Evolutionary conservation across 306 rosid genomes (phyloP), one percentile per base, ranked within the genome.

Genomic region (Lotus japonicus): DNA sequence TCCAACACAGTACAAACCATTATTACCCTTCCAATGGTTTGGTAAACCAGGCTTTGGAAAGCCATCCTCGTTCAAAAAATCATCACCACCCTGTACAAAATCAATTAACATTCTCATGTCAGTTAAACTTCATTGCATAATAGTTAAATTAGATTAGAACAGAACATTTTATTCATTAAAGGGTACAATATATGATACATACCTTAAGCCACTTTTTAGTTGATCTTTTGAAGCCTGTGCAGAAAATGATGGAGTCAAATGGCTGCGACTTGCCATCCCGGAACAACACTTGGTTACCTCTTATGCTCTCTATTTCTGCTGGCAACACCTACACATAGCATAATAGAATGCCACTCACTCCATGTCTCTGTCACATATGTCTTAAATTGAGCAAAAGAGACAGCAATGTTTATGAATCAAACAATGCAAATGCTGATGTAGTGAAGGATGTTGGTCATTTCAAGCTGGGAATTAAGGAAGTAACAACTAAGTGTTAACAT

Each of bases 141-240:
- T 31, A 31, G 36, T 31, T 31, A 31, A 31, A 31, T 31, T 31
- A 5, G 36, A 41, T 17, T 17, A 60, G 21, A 53, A 52, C 52
- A 52, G 8, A 41, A 19, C 53, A 23, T 1, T 6, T 5, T 15
- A 11, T 57, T 4, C 7, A 26, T 0, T n/a, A 13, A 6, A 31
- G 36, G 7, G 36, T 31, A 31, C 36, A 31, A 31, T 31, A 31
- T 28, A 28, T 28, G 5, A 39, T 2, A 19, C 50, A 45, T 70
- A 89, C 97, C 88, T 81, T 75, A 12, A 88, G 97, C 92, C 95
- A 90, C 18, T 68, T 79, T 18, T 81, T 77, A 4, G 89, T 86
- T 17, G 90, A 81, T 65, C 89, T 83, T 41, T 54, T 88, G 77
- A 90, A 88, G 14, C 97, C 92, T 0, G 92, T 90, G 66, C 97